phyloP scores from a whole-genome alignment of 2,329 filamentous ascomycete species.

The Diaporthe sp. region DNA sequence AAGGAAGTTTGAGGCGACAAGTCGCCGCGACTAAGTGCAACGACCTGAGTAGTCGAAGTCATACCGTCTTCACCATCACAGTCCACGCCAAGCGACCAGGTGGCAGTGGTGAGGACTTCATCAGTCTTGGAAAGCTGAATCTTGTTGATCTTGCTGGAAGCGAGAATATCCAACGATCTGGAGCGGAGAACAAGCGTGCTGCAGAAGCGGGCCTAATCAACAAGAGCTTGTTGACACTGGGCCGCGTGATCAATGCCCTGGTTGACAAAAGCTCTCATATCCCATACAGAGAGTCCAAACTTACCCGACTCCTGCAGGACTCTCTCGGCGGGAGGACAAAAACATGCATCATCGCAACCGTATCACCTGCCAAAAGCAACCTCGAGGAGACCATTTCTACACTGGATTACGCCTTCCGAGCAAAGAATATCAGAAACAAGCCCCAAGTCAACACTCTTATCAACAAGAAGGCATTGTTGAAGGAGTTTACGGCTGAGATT shows the following conservation, averaged over 20 bases:
- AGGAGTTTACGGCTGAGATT: conserved; percentile 92
- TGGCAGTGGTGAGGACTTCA: conserved; percentile 89
- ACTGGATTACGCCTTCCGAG: conserved; percentile 95
- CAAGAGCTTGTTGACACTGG: conserved; percentile 94
- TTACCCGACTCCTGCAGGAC: conserved; percentile 95
- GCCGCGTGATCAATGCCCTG: conserved; percentile 96
- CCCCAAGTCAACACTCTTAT: conserved; percentile 94
- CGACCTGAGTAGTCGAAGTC: conserved; percentile 95
- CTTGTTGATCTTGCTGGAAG: conserved; percentile 96
- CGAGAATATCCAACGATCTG: conserved; percentile 97
- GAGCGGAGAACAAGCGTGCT: conserved; percentile 97
- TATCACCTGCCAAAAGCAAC: conserved; percentile 95
- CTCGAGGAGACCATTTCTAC: conserved; percentile 98
- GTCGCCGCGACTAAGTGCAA: conserved; percentile 99
- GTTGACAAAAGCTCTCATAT: conserved; percentile 93
- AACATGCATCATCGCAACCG: conserved; percentile 97
- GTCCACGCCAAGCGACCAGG: conserved; percentile 87
- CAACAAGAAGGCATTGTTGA: conserved; percentile 92
- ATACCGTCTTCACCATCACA: conserved; percentile 97
- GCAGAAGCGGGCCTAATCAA: conserved; percentile 97
- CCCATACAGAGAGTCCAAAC: conserved; percentile 92
- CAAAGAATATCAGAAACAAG: conserved; percentile 99
- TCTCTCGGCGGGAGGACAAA: conserved; percentile 96
- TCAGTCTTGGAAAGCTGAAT: conserved; percentile 94
- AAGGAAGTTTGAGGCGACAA: conserved; percentile 92